These are phyloP conservation scores for Wickerhamiella alocasiicola DNA, from an alignment of 805 yeast species.

Conservation along the genomic window DNA sequence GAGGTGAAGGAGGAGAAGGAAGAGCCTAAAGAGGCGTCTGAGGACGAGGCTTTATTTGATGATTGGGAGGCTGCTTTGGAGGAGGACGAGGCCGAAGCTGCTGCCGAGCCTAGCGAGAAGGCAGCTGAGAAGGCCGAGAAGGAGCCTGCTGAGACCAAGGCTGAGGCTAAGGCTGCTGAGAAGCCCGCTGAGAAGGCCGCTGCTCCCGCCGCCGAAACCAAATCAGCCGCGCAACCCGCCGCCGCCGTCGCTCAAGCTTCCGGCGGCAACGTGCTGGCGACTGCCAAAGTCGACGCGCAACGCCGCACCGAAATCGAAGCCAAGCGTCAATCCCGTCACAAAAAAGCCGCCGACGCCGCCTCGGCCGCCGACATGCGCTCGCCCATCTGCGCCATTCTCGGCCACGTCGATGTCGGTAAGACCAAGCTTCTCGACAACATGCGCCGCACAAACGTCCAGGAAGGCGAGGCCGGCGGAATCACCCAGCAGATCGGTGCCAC, in stretches of 20 bases:
- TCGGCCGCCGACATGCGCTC: conserved; percentile 66
- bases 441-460: conserved; percentile 98
- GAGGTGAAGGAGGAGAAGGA: conserved; percentile 36
- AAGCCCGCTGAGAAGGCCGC: conserved; percentile 20
- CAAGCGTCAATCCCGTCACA: conserved; percentile 29
- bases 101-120: background rate
- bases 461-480: conserved; percentile 99
- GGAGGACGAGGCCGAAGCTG: background rate
- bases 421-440: conserved; percentile 92
- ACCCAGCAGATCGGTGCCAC: conserved; percentile 99
- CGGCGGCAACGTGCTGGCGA: conserved; percentile 9
- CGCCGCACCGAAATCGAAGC: conserved; percentile 32
- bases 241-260: background rate
- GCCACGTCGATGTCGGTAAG: conserved; percentile 99
- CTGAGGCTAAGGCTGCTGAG: conserved; percentile 19
- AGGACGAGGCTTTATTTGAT: conserved; percentile 25
- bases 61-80: conserved; percentile 21
- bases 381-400: conserved; percentile 97
- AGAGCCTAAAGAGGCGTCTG: conserved; percentile 17
- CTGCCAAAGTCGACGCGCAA: conserved; percentile 25
- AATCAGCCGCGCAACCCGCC: background rate
- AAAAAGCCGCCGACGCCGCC: conserved; percentile 29
- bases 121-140: background rate
- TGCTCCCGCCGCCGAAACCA: background rate
- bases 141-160: conserved; percentile 15